Conservation (phyloP, 345 rosid genomes). For the Aegle marmelos region DNA sequence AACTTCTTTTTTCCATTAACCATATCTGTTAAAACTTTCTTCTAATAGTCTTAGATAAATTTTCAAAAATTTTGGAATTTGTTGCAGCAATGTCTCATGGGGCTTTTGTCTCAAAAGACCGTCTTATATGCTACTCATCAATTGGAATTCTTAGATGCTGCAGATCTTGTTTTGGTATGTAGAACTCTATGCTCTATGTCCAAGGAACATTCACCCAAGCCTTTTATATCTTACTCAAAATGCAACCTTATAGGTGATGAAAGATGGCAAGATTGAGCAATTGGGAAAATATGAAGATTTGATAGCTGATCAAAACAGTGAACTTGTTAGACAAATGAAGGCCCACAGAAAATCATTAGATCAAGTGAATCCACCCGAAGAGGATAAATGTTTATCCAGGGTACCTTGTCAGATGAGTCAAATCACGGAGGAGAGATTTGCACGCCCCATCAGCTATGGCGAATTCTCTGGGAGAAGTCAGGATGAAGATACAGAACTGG, state of each 20-base stretch:
- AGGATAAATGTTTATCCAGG: constrained; percentile 8
- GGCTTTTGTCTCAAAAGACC: constrained; percentile 50
- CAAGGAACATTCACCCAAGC: neutral
- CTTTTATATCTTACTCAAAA: constrained; percentile 2
- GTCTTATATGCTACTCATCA: constrained; percentile 68
- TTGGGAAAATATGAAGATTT: constrained; percentile 58
- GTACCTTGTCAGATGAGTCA: constrained; percentile 24
- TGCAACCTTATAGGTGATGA: constrained; percentile 43
- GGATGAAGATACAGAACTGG: constrained; percentile 53
- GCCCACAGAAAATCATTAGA: constrained; percentile 61
- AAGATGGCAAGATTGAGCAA: constrained; percentile 60
- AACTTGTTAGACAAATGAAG: constrained; percentile 65
- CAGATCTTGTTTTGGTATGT: constrained; percentile 62
- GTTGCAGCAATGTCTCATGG: constrained; percentile 57
- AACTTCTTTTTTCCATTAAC: neutral
- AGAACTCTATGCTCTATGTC: neutral
- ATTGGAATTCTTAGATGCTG: constrained; percentile 54
- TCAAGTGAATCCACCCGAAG: constrained; percentile 41
- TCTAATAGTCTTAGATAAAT: neutral
- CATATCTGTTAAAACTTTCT: neutral
- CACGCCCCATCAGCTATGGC: constrained; percentile 15
- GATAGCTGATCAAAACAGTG: constrained; percentile 45
- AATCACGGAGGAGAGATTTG: constrained; percentile 34
- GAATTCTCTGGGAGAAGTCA: constrained; percentile 21
- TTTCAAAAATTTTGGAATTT: neutral